A percentile compares a stretch with the other conserved stretches of the same genome.
These are phyloP conservation scores for Rhodotorula kratochvilovae DNA, from an alignment of 768 basidiomycete genomes.

Conservation along the genomic window DNA sequence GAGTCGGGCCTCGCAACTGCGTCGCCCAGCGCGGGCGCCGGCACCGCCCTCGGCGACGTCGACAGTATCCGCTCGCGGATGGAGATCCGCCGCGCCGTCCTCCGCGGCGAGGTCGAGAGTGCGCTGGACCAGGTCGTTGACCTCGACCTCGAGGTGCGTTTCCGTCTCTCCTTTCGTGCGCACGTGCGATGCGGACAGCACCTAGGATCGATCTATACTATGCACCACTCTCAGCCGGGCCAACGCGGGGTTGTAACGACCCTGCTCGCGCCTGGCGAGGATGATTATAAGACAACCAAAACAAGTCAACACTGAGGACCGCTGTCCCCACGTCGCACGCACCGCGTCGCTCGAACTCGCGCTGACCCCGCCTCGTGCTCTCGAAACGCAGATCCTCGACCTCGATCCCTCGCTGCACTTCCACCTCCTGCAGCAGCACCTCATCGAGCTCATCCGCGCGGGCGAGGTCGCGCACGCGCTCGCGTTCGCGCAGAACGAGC, in stretches of 20 bases:
- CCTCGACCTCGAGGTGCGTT: slow-evolving; percentile 87
- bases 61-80: slow-evolving; percentile 89
- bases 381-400: slow-evolving; percentile 73
- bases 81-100: slow-evolving; percentile 87
- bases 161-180: slow-evolving; percentile 45
- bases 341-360: not conserved
- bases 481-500: slow-evolving; percentile 83
- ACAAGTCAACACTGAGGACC: slow-evolving; percentile 38
- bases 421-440: slow-evolving; percentile 87
- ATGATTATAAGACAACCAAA: slow-evolving; percentile 40
- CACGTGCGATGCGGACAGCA: not conserved
- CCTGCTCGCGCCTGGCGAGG: slow-evolving; percentile 15
- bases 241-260: slow-evolving; percentile 29
- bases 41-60: slow-evolving; percentile 58
- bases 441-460: slow-evolving; percentile 89
- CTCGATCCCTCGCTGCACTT: slow-evolving; percentile 91
- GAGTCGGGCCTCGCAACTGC: slow-evolving; percentile 71
- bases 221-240: slow-evolving; percentile 44
- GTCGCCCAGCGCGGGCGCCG: slow-evolving; percentile 37
- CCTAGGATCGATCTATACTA: slow-evolving; percentile 40
- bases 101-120: slow-evolving; percentile 88
- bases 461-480: slow-evolving; percentile 74
- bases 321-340: too few relatives aligned
- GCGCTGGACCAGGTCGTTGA: slow-evolving; percentile 95
- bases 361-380: not conserved